These are phyloP conservation scores for Lasiodiplodia gonubiensis DNA, from an alignment of 2,329 filamentous ascomycete species.

Conservation along the genomic window DNA sequence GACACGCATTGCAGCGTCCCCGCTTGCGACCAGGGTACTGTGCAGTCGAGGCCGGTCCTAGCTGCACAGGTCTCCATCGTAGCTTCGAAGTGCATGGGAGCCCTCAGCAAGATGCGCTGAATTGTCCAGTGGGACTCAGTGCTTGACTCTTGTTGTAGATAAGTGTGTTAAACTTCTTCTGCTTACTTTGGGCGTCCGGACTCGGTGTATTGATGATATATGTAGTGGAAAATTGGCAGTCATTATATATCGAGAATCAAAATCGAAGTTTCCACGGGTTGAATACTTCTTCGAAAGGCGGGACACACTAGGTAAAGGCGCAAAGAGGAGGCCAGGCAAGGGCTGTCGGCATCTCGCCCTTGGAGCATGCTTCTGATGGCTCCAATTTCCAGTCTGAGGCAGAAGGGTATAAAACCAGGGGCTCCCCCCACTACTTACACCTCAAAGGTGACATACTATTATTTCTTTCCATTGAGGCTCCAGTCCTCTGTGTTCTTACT, in stretches of 20 bases:
- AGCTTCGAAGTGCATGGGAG: neutral
- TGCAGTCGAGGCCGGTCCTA: neutral
- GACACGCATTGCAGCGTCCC: neutral
- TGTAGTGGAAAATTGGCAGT: neutral
- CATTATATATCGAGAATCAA: neutral
- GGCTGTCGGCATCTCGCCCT: neutral
- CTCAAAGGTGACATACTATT: neutral
- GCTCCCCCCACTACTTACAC: neutral
- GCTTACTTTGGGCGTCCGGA: neutral
- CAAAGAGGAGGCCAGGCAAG: slow-evolving; percentile 10
- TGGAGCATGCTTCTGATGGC: neutral
- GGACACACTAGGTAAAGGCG: neutral
- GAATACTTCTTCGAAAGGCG: too few species aligned
- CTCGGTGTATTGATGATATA: neutral
- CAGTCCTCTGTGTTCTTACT: neutral
- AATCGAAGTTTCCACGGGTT: too few species aligned
- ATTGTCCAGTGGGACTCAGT: neutral
- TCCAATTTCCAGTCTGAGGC: neutral
- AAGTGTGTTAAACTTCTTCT: neutral
- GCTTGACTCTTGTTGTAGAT: neutral
- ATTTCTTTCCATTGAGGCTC: neutral
- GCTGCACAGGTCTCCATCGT: neutral
- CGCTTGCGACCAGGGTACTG: neutral
- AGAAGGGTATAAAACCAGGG: slow-evolving; percentile 1
- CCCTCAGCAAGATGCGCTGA: neutral